phyloP scores from a whole-genome alignment of 768 basidiomycete species.

The Serendipita indica region DNA sequence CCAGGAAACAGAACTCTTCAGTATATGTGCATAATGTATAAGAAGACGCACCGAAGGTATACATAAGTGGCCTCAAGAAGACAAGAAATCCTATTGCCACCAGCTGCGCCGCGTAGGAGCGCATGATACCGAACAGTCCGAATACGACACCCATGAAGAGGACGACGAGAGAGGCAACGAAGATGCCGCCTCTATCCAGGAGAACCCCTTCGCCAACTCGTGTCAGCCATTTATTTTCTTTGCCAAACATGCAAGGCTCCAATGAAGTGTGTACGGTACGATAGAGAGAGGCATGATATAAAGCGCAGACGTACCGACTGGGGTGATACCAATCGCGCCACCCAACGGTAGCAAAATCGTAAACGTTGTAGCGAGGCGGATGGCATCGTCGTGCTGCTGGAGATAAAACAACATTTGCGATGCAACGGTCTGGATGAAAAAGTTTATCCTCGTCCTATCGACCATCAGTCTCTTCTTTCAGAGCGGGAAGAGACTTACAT shows the following conservation, averaged over 20 bases:
- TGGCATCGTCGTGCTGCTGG: constrained; percentile 18
- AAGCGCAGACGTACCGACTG: constrained; percentile 19
- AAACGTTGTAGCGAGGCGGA: constrained; percentile 22
- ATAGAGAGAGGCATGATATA: constrained; percentile 16
- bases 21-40: not conserved
- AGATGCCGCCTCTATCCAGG: constrained; percentile 12
- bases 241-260: constrained; percentile 8
- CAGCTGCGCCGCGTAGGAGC: constrained; percentile 17
- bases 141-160: constrained; percentile 19
- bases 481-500: constrained; percentile 19
- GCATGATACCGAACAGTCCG: constrained; percentile 20
- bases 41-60: constrained; percentile 20
- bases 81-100: constrained; percentile 22
- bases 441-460: constrained; percentile 29
- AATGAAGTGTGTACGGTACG: not conserved
- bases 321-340: constrained; percentile 22
- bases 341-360: constrained; percentile 25
- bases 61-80: constrained; percentile 23
- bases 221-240: no score
- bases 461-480: no score
- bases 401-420: constrained; percentile 23
- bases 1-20: constrained; percentile 6
- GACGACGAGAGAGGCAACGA: constrained; percentile 17
- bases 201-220: constrained; percentile 14
- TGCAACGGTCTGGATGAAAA: constrained; percentile 23